phyloP scores from a whole-genome alignment of 2,329 filamentous ascomycete genomes.

The Rutstroemia sp. region DNA sequence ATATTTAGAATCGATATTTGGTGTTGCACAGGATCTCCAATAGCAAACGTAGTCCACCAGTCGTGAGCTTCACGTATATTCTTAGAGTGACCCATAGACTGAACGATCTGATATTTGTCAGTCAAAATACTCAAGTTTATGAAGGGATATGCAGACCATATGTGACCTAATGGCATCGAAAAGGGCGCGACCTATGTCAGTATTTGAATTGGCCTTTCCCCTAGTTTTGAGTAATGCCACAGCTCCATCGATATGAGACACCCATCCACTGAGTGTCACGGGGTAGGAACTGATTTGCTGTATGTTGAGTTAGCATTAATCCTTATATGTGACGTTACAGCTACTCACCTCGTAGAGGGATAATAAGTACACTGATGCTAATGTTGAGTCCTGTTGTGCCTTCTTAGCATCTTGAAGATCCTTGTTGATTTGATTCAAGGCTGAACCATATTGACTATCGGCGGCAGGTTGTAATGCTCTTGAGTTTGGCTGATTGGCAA shows the following conservation, averaged over 20 bases:
- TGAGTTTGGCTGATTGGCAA: constrained; percentile 41
- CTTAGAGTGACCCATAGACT: constrained; percentile 44
- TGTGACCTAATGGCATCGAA: constrained; percentile 54
- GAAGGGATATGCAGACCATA: constrained; percentile 36
- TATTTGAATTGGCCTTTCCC: constrained; percentile 43
- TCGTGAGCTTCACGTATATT: constrained; percentile 44
- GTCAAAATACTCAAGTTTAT: constrained; percentile 26
- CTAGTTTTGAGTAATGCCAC: constrained; percentile 50
- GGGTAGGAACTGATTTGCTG: constrained; percentile 44
- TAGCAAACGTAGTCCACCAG: constrained; percentile 48
- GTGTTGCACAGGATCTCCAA: constrained; percentile 43
- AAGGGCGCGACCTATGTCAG: constrained; percentile 44
- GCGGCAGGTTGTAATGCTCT: constrained; percentile 33
- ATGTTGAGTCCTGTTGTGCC: constrained; percentile 43
- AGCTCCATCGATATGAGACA: constrained; percentile 52
- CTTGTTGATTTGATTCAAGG: constrained; percentile 42
- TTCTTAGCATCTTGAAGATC: constrained; percentile 43
- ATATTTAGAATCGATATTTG: constrained; percentile 38
- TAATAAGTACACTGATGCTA: constrained; percentile 50
- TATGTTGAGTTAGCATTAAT: neutral
- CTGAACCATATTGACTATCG: constrained; percentile 44
- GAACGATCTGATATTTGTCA: constrained; percentile 47
- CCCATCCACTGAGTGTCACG: constrained; percentile 48
- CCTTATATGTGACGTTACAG: neutral
- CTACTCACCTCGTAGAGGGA: constrained; percentile 47